Conservation (phyloP, 2,329 filamentous ascomycete genomes). For the Pyrenochaeta sp. region DNA sequence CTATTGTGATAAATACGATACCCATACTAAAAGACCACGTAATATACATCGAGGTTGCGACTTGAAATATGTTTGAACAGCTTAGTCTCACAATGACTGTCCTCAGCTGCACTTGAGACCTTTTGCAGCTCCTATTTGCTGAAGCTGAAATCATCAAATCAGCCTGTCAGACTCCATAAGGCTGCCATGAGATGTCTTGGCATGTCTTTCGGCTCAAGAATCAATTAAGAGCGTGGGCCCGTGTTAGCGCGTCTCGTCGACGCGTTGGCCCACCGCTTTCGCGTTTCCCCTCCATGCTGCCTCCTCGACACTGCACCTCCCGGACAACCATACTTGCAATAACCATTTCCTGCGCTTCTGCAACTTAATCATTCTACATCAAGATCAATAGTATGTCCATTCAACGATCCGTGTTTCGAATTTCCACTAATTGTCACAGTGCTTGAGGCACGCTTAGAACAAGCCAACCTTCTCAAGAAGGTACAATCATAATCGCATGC, state of each 20-base stretch:
- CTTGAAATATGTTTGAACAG: too few relatives aligned
- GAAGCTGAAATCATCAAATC: too few relatives aligned
- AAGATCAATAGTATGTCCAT: conserved; percentile 28
- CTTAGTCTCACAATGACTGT: too few relatives aligned
- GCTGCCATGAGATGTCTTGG: neutral
- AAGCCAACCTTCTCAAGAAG: conserved; percentile 95
- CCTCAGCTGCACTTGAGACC: too few relatives aligned
- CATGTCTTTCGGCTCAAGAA: neutral
- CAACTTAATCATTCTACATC: conserved; percentile 3
- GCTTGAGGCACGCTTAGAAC: conserved; percentile 97
- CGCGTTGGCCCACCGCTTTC: conserved; percentile 25
- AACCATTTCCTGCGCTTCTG: conserved; percentile 3
- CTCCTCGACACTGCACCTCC: conserved; percentile 12
- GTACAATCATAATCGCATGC: conserved; percentile 52
- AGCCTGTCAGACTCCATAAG: too few relatives aligned
- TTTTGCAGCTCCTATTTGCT: too few relatives aligned
- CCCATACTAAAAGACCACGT: too few relatives aligned
- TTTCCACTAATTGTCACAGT: too few relatives aligned
- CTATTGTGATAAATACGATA: too few relatives aligned
- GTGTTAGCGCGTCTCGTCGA: conserved; percentile 28
- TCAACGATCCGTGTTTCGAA: too few relatives aligned
- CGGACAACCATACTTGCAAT: conserved; percentile 13
- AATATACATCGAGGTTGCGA: too few relatives aligned
- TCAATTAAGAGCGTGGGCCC: conserved; percentile 11
- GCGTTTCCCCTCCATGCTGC: conserved; percentile 29